Evolutionary conservation across 805 yeast species (phyloP).

Genomic region (Soucietia sequanensis): DNA sequence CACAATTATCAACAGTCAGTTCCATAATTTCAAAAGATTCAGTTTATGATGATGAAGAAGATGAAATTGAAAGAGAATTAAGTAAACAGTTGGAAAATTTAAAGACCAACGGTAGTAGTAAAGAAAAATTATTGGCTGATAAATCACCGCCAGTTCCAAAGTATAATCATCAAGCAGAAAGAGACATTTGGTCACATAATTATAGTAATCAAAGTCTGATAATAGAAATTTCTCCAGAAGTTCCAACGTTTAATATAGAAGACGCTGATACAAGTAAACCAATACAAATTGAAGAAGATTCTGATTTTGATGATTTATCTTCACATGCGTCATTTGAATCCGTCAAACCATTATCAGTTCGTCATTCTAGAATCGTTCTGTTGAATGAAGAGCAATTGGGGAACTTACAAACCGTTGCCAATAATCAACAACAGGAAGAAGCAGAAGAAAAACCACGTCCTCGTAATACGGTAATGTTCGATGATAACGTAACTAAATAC

Average conservation of each 20-base stretch:
- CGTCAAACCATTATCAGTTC: slow-evolving; percentile 19
- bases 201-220: too few relatives aligned
- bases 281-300: slow-evolving; percentile 1
- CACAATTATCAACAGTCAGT: slow-evolving; percentile 42
- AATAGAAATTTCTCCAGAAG: not conserved
- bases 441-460: not conserved
- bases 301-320: slow-evolving; percentile 9
- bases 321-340: slow-evolving; percentile 15
- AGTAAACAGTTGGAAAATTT: slow-evolving; percentile 36
- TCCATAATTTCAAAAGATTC: slow-evolving; percentile 40
- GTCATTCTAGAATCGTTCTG: slow-evolving; percentile 7
- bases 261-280: slow-evolving; percentile 3
- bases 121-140: not conserved
- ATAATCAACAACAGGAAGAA: too few relatives aligned
- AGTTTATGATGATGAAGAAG: slow-evolving; percentile 26
- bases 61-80: slow-evolving; percentile 35
- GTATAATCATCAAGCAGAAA: too few relatives aligned
- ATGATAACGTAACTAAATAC: slow-evolving; percentile 1
- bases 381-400: not conserved
- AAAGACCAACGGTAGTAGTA: slow-evolving; percentile 19
- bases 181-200: too few relatives aligned
- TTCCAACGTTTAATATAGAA: not conserved
- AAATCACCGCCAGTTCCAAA: too few relatives aligned
- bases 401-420: not conserved
- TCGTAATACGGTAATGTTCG: slow-evolving; percentile 1